These are phyloP conservation scores for Penicillium coffeae DNA, from an alignment of 495 filamentous ascomycete species.

Conservation along the genomic window DNA sequence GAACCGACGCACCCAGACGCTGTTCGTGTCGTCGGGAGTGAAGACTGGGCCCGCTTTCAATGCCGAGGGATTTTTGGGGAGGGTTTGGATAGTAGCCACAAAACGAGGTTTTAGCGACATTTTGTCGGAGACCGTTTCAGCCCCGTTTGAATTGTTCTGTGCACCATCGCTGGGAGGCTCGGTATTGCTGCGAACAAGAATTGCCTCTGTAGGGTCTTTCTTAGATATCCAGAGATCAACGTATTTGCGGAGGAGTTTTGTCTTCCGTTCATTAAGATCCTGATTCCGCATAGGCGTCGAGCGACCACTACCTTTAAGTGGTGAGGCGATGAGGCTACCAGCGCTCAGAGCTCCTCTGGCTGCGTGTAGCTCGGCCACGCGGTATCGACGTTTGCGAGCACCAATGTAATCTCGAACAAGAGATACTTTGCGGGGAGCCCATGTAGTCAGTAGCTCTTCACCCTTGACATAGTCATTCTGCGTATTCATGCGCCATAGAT, in stretches of 20 bases:
- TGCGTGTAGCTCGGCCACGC: conserved; percentile 74
- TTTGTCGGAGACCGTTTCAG: conserved; percentile 23
- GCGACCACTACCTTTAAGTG: conserved; percentile 32
- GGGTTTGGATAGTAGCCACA: conserved; percentile 62
- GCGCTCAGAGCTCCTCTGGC: conserved; percentile 65
- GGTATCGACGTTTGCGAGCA: conserved; percentile 63
- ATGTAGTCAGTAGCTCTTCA: conserved; percentile 76
- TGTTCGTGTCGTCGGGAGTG: conserved; percentile 66
- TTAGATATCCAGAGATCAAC: conserved; percentile 75
- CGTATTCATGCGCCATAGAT: conserved; percentile 96
- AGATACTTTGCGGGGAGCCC: conserved; percentile 85
- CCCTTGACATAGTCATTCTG: conserved; percentile 91
- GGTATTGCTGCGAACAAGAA: conserved; percentile 71
- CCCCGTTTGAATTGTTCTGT: conserved; percentile 26
- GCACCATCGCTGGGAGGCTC: conserved; percentile 69
- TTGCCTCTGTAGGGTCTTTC: conserved; percentile 66
- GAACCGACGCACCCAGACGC: conserved; percentile 81
- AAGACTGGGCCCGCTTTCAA: conserved; percentile 82
- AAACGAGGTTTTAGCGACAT: conserved; percentile 51
- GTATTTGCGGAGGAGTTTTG: conserved; percentile 62
- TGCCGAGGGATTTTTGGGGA: conserved; percentile 70
- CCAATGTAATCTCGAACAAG: conserved; percentile 78
- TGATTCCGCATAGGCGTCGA: conserved; percentile 38
- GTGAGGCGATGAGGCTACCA: conserved; percentile 33
- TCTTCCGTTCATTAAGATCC: conserved; percentile 53